Percentiles rank a stretch among this genome's conserved stretches.
These are phyloP conservation scores for Blastobotrys persicus DNA, from an alignment of 1,139 yeast species.

Conservation along the genomic window DNA sequence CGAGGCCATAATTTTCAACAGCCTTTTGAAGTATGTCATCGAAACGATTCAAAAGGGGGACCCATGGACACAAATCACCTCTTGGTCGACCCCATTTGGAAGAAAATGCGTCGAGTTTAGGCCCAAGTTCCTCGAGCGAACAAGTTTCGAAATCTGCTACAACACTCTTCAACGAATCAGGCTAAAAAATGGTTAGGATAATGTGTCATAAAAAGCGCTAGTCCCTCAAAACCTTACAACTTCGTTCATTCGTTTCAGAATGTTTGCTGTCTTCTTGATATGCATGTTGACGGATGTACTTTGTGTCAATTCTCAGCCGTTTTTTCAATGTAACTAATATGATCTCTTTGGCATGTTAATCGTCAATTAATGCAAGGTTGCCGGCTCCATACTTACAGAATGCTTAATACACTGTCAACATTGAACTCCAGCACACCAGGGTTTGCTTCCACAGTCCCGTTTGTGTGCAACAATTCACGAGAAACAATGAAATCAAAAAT, in stretches of 20 bases:
- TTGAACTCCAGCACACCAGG: neutral
- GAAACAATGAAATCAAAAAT: neutral
- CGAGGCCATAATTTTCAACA: slow-evolving; percentile 55
- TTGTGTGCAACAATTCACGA: neutral
- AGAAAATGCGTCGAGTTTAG: slow-evolving; percentile 35
- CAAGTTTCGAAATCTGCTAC: slow-evolving; percentile 41
- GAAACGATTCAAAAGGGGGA: slow-evolving; percentile 68
- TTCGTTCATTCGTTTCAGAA: slow-evolving; percentile 31
- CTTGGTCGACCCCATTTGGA: slow-evolving; percentile 61
- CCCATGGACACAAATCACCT: slow-evolving; percentile 77
- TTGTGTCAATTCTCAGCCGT: neutral
- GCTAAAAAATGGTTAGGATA: slow-evolving; percentile 29
- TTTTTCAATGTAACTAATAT: too few species aligned
- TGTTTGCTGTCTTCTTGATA: slow-evolving; percentile 31
- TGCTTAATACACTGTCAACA: neutral
- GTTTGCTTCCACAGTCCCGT: neutral
- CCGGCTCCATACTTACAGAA: neutral
- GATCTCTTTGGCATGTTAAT: neutral
- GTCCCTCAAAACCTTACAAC: slow-evolving; percentile 25
- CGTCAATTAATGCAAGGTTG: neutral
- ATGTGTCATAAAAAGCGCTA: neutral
- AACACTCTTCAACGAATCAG: slow-evolving; percentile 42
- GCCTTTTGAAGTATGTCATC: slow-evolving; percentile 61
- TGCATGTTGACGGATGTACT: slow-evolving; percentile 13
- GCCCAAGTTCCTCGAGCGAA: slow-evolving; percentile 40